phyloP scores from a whole-genome alignment of 2,329 filamentous ascomycete species.

The Magnaporthiopsis incrustans region DNA sequence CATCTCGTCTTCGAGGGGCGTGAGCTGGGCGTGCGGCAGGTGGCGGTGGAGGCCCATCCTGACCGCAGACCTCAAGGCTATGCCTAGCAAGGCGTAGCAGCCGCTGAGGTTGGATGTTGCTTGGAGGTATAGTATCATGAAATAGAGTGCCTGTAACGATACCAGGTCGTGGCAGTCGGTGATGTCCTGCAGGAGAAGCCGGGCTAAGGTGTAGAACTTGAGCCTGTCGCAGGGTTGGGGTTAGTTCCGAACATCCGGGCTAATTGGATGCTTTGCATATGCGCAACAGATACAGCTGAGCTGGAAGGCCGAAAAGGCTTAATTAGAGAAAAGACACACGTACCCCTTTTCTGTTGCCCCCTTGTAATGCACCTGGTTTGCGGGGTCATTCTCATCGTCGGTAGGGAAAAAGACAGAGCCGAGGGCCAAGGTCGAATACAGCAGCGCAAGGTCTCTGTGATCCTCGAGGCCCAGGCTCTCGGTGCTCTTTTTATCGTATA shows the following conservation, averaged over 20 bases:
- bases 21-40: conserved; percentile 54
- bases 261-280: too few relatives aligned
- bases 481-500: conserved; percentile 61
- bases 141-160: conserved; percentile 67
- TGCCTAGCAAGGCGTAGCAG: conserved; percentile 74
- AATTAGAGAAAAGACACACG: conserved; percentile 13
- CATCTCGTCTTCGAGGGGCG: conserved; percentile 55
- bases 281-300: neutral
- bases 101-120: conserved; percentile 70
- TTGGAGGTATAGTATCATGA: conserved; percentile 76
- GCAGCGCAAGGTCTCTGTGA: conserved; percentile 58
- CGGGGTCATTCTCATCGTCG: conserved; percentile 35
- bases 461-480: conserved; percentile 58
- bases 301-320: conserved; percentile 3
- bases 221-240: conserved; percentile 37
- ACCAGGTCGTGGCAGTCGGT: conserved; percentile 65
- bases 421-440: conserved; percentile 63
- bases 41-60: conserved; percentile 72
- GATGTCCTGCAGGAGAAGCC: conserved; percentile 56
- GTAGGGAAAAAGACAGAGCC: conserved; percentile 63
- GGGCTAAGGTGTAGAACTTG: conserved; percentile 65
- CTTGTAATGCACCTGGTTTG: conserved; percentile 39
- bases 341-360: conserved; percentile 49
- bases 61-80: conserved; percentile 67
- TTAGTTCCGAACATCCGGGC: neutral